Evolutionary conservation across 257 asterid genomes (phyloP).

Genomic region (Cinchona pubescens): DNA sequence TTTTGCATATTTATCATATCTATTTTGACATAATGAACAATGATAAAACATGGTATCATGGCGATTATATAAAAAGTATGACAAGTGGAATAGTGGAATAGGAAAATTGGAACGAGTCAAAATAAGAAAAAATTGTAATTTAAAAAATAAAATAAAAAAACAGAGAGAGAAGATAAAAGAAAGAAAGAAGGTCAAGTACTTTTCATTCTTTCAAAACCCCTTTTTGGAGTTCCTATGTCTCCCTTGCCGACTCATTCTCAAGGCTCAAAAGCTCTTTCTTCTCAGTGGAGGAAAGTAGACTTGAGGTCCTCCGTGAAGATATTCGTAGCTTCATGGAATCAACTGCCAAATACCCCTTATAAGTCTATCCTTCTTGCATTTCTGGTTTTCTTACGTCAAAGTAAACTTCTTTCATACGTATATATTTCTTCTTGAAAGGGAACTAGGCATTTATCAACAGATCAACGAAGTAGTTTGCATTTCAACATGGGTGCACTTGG

Average conservation of each 20-base stretch:
- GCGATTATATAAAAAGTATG: too few relatives aligned
- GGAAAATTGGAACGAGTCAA: too few relatives aligned
- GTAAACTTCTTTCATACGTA: not conserved
- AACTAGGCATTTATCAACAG: not conserved
- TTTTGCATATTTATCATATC: too few relatives aligned
- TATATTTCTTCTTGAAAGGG: too few relatives aligned
- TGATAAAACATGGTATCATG: too few relatives aligned
- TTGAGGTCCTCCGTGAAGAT: constrained; percentile 36
- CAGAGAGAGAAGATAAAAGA: not conserved
- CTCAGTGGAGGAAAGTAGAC: constrained; percentile 50
- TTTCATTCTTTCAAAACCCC: not conserved
- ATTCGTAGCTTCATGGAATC: constrained; percentile 42
- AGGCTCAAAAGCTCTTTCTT: constrained; percentile 20
- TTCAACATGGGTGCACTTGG: constrained; percentile 58
- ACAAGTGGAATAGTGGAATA: too few relatives aligned
- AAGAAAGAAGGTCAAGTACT: not conserved
- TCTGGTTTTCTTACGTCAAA: not conserved
- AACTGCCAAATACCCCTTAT: constrained; percentile 16
- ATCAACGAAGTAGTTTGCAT: not conserved
- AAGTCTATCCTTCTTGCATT: not conserved
- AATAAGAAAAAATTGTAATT: too few relatives aligned
- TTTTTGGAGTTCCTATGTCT: too few relatives aligned
- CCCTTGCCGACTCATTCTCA: constrained; percentile 1
- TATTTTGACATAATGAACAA: too few relatives aligned
- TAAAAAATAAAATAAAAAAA: too few relatives aligned